phyloP scores from a whole-genome alignment of 345 rosid species.

The Fremontodendron californicum region DNA sequence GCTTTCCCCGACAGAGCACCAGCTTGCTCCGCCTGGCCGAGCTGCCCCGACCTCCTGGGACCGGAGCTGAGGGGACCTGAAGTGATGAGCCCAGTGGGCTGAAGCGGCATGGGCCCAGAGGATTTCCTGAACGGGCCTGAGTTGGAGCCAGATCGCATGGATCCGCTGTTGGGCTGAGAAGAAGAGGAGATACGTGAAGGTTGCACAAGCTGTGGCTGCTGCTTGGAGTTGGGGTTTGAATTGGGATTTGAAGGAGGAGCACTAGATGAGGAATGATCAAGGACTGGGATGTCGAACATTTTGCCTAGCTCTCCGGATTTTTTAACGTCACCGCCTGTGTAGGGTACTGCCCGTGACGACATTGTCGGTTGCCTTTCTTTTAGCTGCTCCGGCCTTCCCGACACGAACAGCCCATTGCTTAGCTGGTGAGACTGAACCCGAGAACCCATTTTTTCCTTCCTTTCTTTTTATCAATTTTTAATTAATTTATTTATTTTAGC shows the following conservation, averaged over 20 bases:
- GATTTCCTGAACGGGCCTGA: slow-evolving; percentile 60
- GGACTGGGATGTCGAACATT: slow-evolving; percentile 80
- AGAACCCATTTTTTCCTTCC: slow-evolving; percentile 41
- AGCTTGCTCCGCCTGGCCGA: slow-evolving; percentile 34
- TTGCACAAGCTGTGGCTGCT: slow-evolving; percentile 24
- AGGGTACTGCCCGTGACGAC: slow-evolving; percentile 70
- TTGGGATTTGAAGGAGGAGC: slow-evolving; percentile 33
- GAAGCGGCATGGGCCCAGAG: slow-evolving; percentile 73
- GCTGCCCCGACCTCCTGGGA: slow-evolving; percentile 63
- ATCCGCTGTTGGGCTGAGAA: slow-evolving; percentile 71
- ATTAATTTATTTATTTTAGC: background rate
- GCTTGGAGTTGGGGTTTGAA: slow-evolving; percentile 28
- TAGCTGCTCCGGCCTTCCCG: slow-evolving; percentile 64
- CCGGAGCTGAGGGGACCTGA: slow-evolving; percentile 63
- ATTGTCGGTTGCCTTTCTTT: slow-evolving; percentile 76
- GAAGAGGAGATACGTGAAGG: slow-evolving; percentile 59
- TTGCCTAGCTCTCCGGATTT: slow-evolving; percentile 90
- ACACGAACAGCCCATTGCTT: slow-evolving; percentile 67
- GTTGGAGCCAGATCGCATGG: slow-evolving; percentile 71
- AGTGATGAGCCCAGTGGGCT: slow-evolving; percentile 84
- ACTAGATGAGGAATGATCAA: slow-evolving; percentile 33
- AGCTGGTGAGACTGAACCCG: slow-evolving; percentile 86
- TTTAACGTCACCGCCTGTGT: slow-evolving; percentile 87
- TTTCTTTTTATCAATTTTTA: background rate
- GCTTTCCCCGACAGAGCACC: slow-evolving; percentile 43